Conservation (phyloP, 257 asterid species). For the Ocimum tenuiflorum region DNA sequence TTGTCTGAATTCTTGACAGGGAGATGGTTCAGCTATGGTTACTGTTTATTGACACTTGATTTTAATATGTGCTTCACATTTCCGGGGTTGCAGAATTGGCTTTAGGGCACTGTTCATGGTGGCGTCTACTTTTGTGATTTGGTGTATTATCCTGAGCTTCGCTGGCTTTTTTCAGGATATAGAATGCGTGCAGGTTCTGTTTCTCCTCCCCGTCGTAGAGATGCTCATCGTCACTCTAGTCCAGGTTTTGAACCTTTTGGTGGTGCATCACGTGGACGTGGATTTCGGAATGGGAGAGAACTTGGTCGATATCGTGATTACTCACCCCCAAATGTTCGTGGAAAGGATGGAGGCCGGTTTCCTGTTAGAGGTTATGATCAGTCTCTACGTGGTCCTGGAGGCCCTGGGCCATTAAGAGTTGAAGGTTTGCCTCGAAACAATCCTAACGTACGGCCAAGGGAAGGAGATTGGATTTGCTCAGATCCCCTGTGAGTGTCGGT, state of each 20-base stretch:
- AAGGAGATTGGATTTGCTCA: constrained; percentile 89
- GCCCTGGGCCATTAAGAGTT: constrained; percentile 39
- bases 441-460: constrained; percentile 86
- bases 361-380: constrained; percentile 56
- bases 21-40: constrained; percentile 41
- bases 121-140: constrained; percentile 34
- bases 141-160: constrained; percentile 53
- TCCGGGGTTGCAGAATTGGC: constrained; percentile 42
- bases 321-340: constrained; percentile 63
- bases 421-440: constrained; percentile 60
- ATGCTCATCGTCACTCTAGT: constrained; percentile 52
- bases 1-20: constrained; percentile 36
- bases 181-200: constrained; percentile 72
- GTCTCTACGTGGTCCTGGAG: constrained; percentile 41
- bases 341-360: constrained; percentile 52
- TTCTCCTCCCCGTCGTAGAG: constrained; percentile 72
- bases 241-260: constrained; percentile 59
- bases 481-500: constrained; percentile 61
- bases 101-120: constrained; percentile 41
- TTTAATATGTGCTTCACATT: constrained; percentile 37
- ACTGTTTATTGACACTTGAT: constrained; percentile 34
- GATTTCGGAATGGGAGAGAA: constrained; percentile 57
- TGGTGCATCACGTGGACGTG: constrained; percentile 49
- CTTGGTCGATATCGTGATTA: constrained; percentile 53
- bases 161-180: constrained; percentile 84